phyloP scores from a whole-genome alignment of 306 rosid genomes.

The Argentina anserina region DNA sequence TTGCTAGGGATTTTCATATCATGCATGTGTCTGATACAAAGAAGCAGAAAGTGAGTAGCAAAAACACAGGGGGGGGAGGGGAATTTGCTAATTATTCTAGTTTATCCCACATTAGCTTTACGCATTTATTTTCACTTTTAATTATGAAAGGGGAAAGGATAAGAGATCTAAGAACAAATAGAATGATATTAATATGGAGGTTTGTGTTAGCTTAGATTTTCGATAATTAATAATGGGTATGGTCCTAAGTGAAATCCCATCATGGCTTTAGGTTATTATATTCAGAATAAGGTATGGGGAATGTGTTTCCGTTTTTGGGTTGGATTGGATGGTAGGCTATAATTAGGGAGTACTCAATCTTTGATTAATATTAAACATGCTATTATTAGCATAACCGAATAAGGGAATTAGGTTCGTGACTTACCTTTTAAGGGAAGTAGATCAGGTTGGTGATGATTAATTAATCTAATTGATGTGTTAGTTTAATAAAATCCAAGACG shows the following conservation, averaged over 20 bases:
- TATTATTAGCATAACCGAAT: neutral
- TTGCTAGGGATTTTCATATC: slow-evolving; percentile 16
- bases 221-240: slow-evolving; percentile 14
- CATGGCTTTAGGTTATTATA: slow-evolving; percentile 17
- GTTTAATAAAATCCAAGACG: slow-evolving; percentile 4
- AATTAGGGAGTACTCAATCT: slow-evolving; percentile 13
- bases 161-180: slow-evolving; percentile 9
- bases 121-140: slow-evolving; percentile 11
- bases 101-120: slow-evolving; percentile 28
- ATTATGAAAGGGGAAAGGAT: neutral
- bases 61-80: neutral
- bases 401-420: slow-evolving; percentile 6
- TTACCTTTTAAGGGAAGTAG: slow-evolving; percentile 64
- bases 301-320: slow-evolving; percentile 19
- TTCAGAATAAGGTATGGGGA: slow-evolving; percentile 4
- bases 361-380: slow-evolving; percentile 11
- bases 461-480: neutral
- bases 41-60: slow-evolving; percentile 75
- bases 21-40: slow-evolving; percentile 54
- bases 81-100: slow-evolving; percentile 38
- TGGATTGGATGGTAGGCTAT: slow-evolving; percentile 11
- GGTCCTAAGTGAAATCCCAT: slow-evolving; percentile 22
- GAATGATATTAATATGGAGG: neutral
- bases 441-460: neutral
- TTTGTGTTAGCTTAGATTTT: slow-evolving; percentile 1